Base-by-base conservation (phyloP, 2,329 filamentous ascomycete genomes). In the Colletotrichum sp. region DNA sequence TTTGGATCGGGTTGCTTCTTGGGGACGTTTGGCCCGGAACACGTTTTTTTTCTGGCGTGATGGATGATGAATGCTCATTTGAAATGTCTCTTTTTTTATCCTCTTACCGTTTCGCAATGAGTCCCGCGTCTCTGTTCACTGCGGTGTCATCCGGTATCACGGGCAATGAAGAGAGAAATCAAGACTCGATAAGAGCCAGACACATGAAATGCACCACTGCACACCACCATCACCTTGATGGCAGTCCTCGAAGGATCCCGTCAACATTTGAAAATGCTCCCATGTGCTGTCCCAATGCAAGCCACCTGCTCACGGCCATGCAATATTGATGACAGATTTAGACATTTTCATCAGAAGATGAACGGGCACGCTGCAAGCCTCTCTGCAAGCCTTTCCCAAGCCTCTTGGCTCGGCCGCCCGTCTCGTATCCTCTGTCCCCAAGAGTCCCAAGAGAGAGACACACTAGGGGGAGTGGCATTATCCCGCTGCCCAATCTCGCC, bases 401-500 rank as follows among this genome's bases (percentile, higher is more conserved):
- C 70, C 64, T 73, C 70, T 73, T 76, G 70, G 73, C 73, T 49
- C 28, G 70, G 70, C n/a, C 73, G 63, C 64, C 70, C 30, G 26
- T 63, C 73, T 73, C 73, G 70, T 76, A 73, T 76, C 64, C 70
- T 64, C 55, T 71, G 52, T 18, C 24, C 63, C 44, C 32, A 34
- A 21, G 39, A 18, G 30, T 52, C 44, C 44, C n/a, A 52, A 49
- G 44, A 49, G n/a, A 28, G 32, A 16, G 34, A 15, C 6, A 62
- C 52, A 57, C 4, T 13, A 9, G n/a, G 16, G 60, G 63, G 63
- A 36, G 73, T 76, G 73, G 39, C 24, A 28, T 34, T 68, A 76
- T 72, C 73, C 55, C 55, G 13, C 26, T 63, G 13, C 21, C 64
- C 69, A 76, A 76, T 76, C 64, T 73, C 73, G 69, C 63, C 44